phyloP scores from a whole-genome alignment of 2,329 filamentous ascomycete genomes.

The Claviceps digitariae region DNA sequence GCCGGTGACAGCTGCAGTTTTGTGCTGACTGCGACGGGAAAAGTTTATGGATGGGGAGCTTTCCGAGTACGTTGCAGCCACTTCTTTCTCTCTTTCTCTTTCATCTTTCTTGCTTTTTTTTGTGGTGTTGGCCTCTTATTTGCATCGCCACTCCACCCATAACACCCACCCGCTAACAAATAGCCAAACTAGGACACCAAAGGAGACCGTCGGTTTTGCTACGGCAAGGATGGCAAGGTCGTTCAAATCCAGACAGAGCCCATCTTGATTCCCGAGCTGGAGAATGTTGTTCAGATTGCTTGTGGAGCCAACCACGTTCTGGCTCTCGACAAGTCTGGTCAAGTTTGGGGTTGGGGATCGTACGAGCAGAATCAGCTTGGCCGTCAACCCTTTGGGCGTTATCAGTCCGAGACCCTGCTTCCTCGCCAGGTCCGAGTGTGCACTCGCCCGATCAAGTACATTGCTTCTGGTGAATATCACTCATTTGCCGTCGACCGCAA shows the following conservation, averaged over 20 bases:
- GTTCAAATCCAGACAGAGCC: slow-evolving; percentile 38
- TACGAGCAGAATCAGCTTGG: slow-evolving; percentile 53
- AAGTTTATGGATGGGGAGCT: slow-evolving; percentile 73
- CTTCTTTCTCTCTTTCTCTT: too few species aligned
- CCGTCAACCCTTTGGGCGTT: slow-evolving; percentile 47
- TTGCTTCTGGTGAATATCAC: slow-evolving; percentile 62
- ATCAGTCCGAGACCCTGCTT: slow-evolving; percentile 46
- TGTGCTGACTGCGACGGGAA: slow-evolving; percentile 59
- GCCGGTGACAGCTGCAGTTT: slow-evolving; percentile 66
- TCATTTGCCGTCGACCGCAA: slow-evolving; percentile 64
- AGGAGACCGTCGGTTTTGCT: slow-evolving; percentile 32
- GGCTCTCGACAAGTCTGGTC: slow-evolving; percentile 50
- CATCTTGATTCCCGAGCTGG: slow-evolving; percentile 44
- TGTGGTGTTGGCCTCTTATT: too few species aligned
- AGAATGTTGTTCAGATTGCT: slow-evolving; percentile 50
- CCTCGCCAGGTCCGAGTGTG: slow-evolving; percentile 43
- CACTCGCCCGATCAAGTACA: slow-evolving; percentile 43
- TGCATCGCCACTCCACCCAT: not conserved
- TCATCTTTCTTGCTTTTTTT: too few species aligned
- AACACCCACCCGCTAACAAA: slow-evolving; percentile 1
- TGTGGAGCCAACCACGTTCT: slow-evolving; percentile 60
- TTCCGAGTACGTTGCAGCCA: slow-evolving; percentile 45
- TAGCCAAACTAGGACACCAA: slow-evolving; percentile 1
- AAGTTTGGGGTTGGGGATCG: slow-evolving; percentile 58
- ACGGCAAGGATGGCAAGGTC: slow-evolving; percentile 28